Conservation (phyloP, 1,139 yeast genomes). For the Nakaseomyces bracarensis region DNA sequence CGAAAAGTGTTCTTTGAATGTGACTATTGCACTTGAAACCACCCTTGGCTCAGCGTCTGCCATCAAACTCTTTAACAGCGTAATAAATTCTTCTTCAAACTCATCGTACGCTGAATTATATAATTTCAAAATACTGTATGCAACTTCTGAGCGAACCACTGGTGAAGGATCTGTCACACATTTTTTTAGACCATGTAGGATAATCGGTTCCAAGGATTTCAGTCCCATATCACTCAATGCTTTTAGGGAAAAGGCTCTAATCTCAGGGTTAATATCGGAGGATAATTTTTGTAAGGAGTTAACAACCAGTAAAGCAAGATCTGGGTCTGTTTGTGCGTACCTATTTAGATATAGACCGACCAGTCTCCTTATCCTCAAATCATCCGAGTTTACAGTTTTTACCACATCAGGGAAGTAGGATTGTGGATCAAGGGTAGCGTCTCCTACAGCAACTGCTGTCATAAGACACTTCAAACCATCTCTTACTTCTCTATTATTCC, state of each 20-base stretch:
- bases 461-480: conserved; percentile 72
- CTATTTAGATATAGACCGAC: conserved; percentile 70
- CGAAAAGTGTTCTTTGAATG: conserved; percentile 48
- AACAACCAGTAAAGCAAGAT: conserved; percentile 76
- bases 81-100: conserved; percentile 40
- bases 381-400: conserved; percentile 72
- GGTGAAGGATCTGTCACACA: conserved; percentile 67
- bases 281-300: conserved; percentile 85
- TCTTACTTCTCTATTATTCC: conserved; percentile 61
- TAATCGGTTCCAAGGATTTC: conserved; percentile 71
- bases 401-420: conserved; percentile 72
- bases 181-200: conserved; percentile 63
- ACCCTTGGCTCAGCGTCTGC: conserved; percentile 61
- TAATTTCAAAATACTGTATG: conserved; percentile 66
- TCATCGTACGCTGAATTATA: conserved; percentile 33
- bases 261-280: conserved; percentile 57
- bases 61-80: conserved; percentile 45
- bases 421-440: conserved; percentile 37
- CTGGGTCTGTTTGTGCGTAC: conserved; percentile 81
- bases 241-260: conserved; percentile 66
- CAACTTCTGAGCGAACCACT: conserved; percentile 70
- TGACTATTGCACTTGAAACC: conserved; percentile 57
- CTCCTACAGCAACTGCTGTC: conserved; percentile 58
- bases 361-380: conserved; percentile 60
- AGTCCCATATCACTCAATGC: conserved; percentile 76